Conservation (phyloP, 768 basidiomycete species). For the Tylopilus subfusipes region DNA sequence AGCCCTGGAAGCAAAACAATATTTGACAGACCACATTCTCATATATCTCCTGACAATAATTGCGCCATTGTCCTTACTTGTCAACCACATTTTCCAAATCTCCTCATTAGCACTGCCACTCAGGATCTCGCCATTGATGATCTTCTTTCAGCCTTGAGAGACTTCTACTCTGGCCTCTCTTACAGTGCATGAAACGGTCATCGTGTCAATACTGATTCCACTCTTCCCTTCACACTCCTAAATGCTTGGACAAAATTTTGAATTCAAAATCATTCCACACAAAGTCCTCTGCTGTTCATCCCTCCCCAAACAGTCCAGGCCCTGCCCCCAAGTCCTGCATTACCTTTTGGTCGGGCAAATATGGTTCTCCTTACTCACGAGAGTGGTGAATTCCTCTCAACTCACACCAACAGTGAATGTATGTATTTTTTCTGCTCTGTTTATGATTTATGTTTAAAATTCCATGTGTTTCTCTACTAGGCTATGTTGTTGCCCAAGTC, state of each 20-base stretch:
- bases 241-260: conserved; percentile 8
- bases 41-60: background rate
- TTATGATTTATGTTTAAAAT: background rate
- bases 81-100: background rate
- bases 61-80: background rate
- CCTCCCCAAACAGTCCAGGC: conserved; percentile 11
- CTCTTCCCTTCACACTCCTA: background rate
- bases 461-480: background rate
- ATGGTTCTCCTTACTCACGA: conserved; percentile 7
- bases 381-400: conserved; percentile 6
- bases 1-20: too few species aligned
- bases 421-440: background rate
- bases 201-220: background rate
- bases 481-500: background rate
- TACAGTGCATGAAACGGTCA: background rate
- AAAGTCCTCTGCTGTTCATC: background rate
- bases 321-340: background rate
- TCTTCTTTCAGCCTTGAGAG: conserved; percentile 5
- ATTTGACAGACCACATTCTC: background rate
- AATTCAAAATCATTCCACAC: conserved; percentile 4
- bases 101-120: background rate
- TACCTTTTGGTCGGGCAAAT: conserved; percentile 3
- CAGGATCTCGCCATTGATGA: background rate
- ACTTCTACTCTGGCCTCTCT: background rate
- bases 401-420: background rate